Evolutionary conservation across 2,329 filamentous ascomycete species (phyloP).

Genomic region (Arthroderma sp.): DNA sequence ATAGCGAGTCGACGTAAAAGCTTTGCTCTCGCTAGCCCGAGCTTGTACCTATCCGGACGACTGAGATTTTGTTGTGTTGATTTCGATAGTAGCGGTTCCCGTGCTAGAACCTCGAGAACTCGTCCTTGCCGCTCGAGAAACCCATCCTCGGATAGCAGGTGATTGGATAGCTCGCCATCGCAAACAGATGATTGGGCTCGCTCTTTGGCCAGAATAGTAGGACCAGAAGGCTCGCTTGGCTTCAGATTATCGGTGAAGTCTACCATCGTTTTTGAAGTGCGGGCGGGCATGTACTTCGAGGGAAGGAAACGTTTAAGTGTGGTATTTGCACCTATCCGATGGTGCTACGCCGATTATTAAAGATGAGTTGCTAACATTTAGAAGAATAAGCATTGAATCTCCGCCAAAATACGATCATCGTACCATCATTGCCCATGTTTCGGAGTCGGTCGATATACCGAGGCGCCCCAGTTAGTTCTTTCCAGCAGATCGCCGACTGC

Average conservation of each 20-base stretch:
- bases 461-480: no score
- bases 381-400: no score
- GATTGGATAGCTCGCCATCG: slow-evolving; percentile 31
- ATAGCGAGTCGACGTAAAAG: slow-evolving; percentile 34
- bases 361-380: no score
- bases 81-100: slow-evolving; percentile 38
- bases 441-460: no score
- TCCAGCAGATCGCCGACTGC: no score
- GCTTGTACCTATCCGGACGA: slow-evolving; percentile 38
- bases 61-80: slow-evolving; percentile 38
- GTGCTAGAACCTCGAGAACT: slow-evolving; percentile 32
- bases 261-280: slow-evolving; percentile 3
- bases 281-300: no score
- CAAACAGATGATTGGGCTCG: slow-evolving; percentile 32
- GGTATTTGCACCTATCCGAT: no score
- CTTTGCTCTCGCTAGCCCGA: slow-evolving; percentile 41
- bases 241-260: slow-evolving; percentile 39
- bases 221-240: slow-evolving; percentile 34
- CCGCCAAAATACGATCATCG: no score
- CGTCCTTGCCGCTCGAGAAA: slow-evolving; percentile 37
- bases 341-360: no score
- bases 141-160: slow-evolving; percentile 32
- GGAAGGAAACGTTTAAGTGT: no score
- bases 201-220: slow-evolving; percentile 34
- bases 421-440: no score